Evolutionary conservation across 306 rosid species (phyloP), one percentile per base, ranked within the genome.

Genomic region (Sechiopsis laciniata): DNA sequence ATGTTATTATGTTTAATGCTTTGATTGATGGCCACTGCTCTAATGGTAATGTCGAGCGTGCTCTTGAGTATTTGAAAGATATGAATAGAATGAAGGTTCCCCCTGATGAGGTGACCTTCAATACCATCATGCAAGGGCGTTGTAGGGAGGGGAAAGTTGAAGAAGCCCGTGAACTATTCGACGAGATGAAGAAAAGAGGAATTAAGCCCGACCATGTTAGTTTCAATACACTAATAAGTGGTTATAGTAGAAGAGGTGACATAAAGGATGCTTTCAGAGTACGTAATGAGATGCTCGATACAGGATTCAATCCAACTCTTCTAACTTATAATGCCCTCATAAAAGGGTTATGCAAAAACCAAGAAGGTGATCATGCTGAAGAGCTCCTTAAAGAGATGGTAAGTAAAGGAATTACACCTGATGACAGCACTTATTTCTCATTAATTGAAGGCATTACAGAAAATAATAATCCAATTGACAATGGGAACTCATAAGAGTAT

Each of bases 311-410:
- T 85, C 98, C 98, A 32, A 92, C 96, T 6, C 82, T 82, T 80
- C 89, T 90, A 51, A 92, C 96, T 42, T 92, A 92, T 85, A 90
- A 90, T 80, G 96, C 93, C 72, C 96, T 92, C 57, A 84, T 92
- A 74, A 83, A 82, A 77, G 96, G 93, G 60, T 71, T 88, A 63
- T 84, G 91, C 82, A 90, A 87, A 82, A 94, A 76, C 74, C 81
- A 72, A 71, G 91, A 89, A 80, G 87, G 89, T 3, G 86, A 79
- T 77, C 91, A 65, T 52, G 95, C 97, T 26, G 95, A 90, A 83
- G 95, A 82, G 81, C 97, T 94, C 55, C 95, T 91, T 60, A 84
- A 78, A 78, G 96, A 92, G 81, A 90, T 90, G 96, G 83, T 79
- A 24, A 80, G 82, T 64, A 88, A 84, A 55, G 97, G 97, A 72